Base-by-base conservation (phyloP, 2,329 filamentous ascomycete species). In the Xylaria sp. region DNA sequence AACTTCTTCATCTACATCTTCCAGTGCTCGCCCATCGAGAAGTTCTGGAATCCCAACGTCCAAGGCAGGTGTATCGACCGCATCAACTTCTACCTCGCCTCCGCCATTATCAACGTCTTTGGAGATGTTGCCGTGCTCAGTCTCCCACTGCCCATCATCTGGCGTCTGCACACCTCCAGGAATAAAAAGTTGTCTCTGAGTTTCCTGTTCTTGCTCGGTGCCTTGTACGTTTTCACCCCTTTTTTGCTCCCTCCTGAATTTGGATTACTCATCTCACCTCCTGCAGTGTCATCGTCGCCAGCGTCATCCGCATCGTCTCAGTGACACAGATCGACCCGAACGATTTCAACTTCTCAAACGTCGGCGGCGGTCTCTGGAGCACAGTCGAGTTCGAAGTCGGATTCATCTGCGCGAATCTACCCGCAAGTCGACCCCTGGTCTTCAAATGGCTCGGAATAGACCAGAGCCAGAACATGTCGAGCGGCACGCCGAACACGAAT, bases 71-170 rank as follows among this genome's bases (percentile, higher is more conserved):
- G 69, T 59, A 68, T 71, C 59, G 50, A 67, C 49, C 65, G 65
- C 37, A 59, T 65, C 44, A 58, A 60, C 4, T 70, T 70, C 52
- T 71, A 69, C 48, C 57, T 69, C 4, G 64, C 64, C 5, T 70
- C 68, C 1, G 67, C 63, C 8, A 64, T 69, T 30, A 67, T 72
- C 61, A 71, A 71, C 47, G 68, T 70, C 48, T 47, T 69, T 3
- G 66, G 67, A n/a, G 67, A 73, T 44, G 55, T 72, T 23, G 67
- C 68, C 7, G 68, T 73, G 5, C 62, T 73, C 4, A 61, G 66
- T 19, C 62, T 73, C 44, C 71, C 70, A 5, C 59, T 72, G 11
- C 71, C 71, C 0, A 65, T 72, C 2, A 66, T 73, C 8, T 72
- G 70, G 71, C 48, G 55, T 2, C 52, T 73, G 44, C 66, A 71